Conservation (phyloP, 345 rosid genomes). For the Lumnitzera racemosa region DNA sequence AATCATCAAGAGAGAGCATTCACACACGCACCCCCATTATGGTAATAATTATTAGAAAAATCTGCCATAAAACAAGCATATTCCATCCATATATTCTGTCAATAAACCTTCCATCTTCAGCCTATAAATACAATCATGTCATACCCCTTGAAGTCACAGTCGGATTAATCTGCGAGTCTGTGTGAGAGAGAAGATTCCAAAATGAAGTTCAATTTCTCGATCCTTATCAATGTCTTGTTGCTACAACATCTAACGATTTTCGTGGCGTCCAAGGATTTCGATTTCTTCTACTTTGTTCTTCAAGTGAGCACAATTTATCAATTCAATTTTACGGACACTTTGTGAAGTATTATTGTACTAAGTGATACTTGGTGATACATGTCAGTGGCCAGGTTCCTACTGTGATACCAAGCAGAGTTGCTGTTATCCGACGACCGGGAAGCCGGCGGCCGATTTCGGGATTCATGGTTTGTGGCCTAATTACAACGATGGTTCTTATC, state of each 20-base stretch:
- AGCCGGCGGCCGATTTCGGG: constrained; percentile 84
- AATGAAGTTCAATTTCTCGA: constrained; percentile 22
- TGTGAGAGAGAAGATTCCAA: not conserved
- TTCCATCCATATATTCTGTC: no score
- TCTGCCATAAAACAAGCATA: no score
- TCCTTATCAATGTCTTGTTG: constrained; percentile 21
- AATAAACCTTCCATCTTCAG: no score
- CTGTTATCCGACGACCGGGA: constrained; percentile 80
- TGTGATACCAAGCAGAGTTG: constrained; percentile 65
- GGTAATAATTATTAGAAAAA: no score
- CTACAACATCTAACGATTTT: constrained; percentile 25
- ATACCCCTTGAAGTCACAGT: not conserved
- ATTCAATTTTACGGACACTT: not conserved
- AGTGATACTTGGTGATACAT: not conserved
- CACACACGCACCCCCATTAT: no score
- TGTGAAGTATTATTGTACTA: not conserved
- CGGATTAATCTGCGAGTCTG: not conserved
- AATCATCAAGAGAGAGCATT: no score
- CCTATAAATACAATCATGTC: no score
- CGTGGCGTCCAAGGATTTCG: constrained; percentile 56
- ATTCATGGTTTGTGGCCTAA: constrained; percentile 99
- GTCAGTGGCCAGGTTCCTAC: constrained; percentile 94
- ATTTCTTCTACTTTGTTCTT: constrained; percentile 96
- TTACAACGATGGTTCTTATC: constrained; percentile 63
- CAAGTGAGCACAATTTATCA: constrained; percentile 33